Base-by-base conservation (phyloP, 139 green algal species). In the Trebouxia sp. region DNA sequence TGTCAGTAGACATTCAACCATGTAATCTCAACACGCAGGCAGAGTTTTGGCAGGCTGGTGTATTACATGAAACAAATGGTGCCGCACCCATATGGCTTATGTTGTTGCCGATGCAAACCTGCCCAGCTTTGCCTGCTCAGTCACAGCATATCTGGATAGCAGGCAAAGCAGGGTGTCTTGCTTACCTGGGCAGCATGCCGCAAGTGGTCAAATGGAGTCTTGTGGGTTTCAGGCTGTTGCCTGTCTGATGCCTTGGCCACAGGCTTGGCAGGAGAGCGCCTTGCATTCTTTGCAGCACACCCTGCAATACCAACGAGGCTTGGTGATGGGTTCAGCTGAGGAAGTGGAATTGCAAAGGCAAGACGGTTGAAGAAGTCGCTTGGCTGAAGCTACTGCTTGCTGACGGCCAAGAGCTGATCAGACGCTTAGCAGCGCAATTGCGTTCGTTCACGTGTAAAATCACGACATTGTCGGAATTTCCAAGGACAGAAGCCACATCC, bases 131-230 rank as follows among this genome's bases (percentile, higher is more conserved):
- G 8, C 1, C 8, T 22, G 8, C 11, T 30, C 20, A 2, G 5
- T 22, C 10, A 35, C 10, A 9, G 10, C 30, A 9, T 2, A 65
- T 26, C 22, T 28, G 2, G 11, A 35, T 35, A 65, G 51, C 28
- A 43, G 11, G 1, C 10, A 22, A 26, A 30, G 62, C 58, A 41
- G 7, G 58, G 11, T 72, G 32, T 35, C 6, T 77, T 38, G 26
- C 41, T 77, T 24, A 77, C 67, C 39, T 77, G 53, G 67, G 67
- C 67, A 77, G 67, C 67, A 22, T 77, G 39, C 14, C 67, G 67
- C 67, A 77, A 0, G n/a, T 38, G 26, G 20, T 77, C 67, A 26
- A 56, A 1, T 17, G 67, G 67, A 38, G 67, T 22, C 67, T 77
- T 77, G 41, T 8, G 41, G 14, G 39, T 39, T 24, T 20, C 5